Evolutionary conservation across 2,329 filamentous ascomycete genomes (phyloP).

Genomic region (Fusarium sp.): DNA sequence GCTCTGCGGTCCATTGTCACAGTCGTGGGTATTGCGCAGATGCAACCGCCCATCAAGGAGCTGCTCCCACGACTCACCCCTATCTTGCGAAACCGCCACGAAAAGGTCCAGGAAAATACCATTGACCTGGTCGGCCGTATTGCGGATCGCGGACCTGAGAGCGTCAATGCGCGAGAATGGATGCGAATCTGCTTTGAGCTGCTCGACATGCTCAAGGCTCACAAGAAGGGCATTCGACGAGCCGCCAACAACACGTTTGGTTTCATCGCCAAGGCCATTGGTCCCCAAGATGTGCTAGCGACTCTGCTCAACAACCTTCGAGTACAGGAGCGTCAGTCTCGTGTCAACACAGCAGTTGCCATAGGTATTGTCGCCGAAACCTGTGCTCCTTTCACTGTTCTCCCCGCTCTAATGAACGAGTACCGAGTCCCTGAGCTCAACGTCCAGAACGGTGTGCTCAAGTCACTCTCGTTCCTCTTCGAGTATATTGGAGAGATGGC

Average conservation of each 20-base stretch:
- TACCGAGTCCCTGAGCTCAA: constrained; percentile 98
- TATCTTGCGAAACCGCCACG: constrained; percentile 97
- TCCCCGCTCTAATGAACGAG: constrained; percentile 99
- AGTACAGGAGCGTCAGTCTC: constrained; percentile 96
- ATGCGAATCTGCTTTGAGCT: constrained; percentile 99
- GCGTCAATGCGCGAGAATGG: constrained; percentile 97
- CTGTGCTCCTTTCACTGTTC: constrained; percentile 96
- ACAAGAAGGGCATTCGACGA: constrained; percentile 98
- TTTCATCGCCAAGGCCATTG: constrained; percentile 99
- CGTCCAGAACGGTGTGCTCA: constrained; percentile 98
- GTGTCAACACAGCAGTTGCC: constrained; percentile 97
- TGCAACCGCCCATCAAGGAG: constrained; percentile 98
- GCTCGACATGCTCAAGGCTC: constrained; percentile 98
- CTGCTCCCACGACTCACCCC: constrained; percentile 93
- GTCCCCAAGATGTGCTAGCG: constrained; percentile 94
- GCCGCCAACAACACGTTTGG: constrained; percentile 99
- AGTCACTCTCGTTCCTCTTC: constrained; percentile 95
- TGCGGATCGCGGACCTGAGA: constrained; percentile 94
- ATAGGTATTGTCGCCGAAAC: constrained; percentile 99
- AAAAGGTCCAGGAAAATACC: constrained; percentile 99
- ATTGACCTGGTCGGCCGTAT: constrained; percentile 98
- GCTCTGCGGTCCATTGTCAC: constrained; percentile 96
- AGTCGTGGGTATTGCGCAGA: constrained; percentile 96
- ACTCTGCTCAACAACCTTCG: constrained; percentile 96
- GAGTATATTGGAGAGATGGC: constrained; percentile 99